Conservation (phyloP, 116 monocot species). For the Phalaenopsis hybrid region DNA sequence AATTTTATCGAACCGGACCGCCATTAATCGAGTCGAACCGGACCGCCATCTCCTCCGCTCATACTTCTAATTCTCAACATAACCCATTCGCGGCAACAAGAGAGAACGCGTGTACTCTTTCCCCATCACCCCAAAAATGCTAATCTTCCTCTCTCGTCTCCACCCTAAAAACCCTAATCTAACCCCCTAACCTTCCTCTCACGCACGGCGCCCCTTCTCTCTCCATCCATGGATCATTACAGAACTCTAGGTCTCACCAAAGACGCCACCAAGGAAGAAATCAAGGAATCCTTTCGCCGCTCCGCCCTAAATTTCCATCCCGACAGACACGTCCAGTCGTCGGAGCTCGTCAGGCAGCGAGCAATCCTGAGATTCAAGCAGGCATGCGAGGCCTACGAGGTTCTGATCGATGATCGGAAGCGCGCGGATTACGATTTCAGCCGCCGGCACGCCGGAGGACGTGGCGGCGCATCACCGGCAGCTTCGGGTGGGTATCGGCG, state of each 20-base stretch:
- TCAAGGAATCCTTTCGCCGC: slow-evolving; percentile 81
- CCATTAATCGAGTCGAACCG: too few species aligned
- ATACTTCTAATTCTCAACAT: too few species aligned
- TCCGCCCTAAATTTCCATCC: slow-evolving; percentile 87
- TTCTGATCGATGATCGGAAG: slow-evolving; percentile 61
- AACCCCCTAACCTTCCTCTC: neutral
- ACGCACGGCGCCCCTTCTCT: neutral
- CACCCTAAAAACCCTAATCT: neutral
- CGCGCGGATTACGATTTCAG: slow-evolving; percentile 61
- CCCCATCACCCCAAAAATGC: neutral
- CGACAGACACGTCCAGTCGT: slow-evolving; percentile 62
- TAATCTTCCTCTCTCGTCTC: neutral
- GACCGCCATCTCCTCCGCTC: too few species aligned
- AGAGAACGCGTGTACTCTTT: neutral
- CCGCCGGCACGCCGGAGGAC: slow-evolving; percentile 7
- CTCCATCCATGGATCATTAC: slow-evolving; percentile 55
- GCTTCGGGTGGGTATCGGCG: slow-evolving; percentile 8
- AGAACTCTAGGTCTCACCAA: slow-evolving; percentile 51
- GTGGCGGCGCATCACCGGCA: neutral
- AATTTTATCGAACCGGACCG: too few species aligned
- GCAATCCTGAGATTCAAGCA: slow-evolving; percentile 52
- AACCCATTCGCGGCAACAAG: neutral
- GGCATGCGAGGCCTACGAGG: slow-evolving; percentile 77
- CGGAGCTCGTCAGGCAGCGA: slow-evolving; percentile 24
- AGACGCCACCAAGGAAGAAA: slow-evolving; percentile 70